phyloP scores from a whole-genome alignment of 1,139 yeast genomes.

The Spathaspora sp. region DNA sequence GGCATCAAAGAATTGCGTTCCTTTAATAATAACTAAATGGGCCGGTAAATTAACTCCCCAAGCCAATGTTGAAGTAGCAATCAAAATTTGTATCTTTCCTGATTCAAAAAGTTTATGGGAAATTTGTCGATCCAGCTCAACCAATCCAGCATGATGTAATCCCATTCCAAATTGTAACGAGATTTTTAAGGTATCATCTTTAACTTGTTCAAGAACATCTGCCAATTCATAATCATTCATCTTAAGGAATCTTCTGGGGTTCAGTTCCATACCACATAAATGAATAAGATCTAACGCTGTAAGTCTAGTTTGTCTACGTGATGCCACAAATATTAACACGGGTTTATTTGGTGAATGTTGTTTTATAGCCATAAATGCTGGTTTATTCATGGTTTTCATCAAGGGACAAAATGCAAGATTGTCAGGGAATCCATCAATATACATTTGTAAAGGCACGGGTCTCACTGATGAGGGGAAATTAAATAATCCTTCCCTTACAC shows the following conservation, averaged over 20 bases:
- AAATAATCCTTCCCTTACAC: conserved; percentile 84
- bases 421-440: conserved; percentile 96
- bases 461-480: conserved; percentile 95
- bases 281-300: conserved; percentile 93
- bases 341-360: conserved; percentile 95
- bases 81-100: conserved; percentile 82
- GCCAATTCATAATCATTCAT: conserved; percentile 77
- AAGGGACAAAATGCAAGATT: conserved; percentile 91
- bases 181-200: conserved; percentile 83
- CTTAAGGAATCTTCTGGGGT: conserved; percentile 82
- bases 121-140: conserved; percentile 83
- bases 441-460: conserved; percentile 97
- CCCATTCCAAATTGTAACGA: conserved; percentile 96
- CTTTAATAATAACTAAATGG: conserved; percentile 88
- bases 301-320: conserved; percentile 93
- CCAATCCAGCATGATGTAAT: conserved; percentile 95
- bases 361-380: conserved; percentile 94
- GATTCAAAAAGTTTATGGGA: conserved; percentile 84
- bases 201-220: conserved; percentile 60
- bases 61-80: conserved; percentile 95
- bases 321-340: conserved; percentile 91
- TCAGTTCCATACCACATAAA: conserved; percentile 90
- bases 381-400: conserved; percentile 98
- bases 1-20: conserved; percentile 86
- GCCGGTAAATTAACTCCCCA: conserved; percentile 99